Evolutionary conservation across 108 stramenopile species (phyloP), one percentile per base, ranked within the genome.

Genomic region (Mediolabrus comicus): DNA sequence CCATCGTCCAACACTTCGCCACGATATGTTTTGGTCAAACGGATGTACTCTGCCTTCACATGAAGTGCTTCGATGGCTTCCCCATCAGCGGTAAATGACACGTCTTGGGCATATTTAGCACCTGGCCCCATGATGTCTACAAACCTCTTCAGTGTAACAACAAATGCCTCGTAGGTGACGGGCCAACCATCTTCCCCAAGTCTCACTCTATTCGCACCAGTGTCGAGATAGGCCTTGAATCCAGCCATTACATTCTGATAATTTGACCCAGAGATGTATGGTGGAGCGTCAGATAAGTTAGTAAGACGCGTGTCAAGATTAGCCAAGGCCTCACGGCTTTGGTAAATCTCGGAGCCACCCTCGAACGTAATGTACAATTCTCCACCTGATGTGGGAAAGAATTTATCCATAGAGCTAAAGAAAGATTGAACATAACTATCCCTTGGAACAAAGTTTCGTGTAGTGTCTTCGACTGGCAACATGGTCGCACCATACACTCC

Each of bases 351-450:
- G 14, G 62, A 11, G 14, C 82, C 62, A 30, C 54, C 81, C 54
- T 82, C 72, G 53, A 86, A 86, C 11, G 72, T 71, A 38, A 87
- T 59, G 14, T 59, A 71, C 7, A 87, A 52, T 36, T 69, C 64
- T 28, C 65, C 71, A 19, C 86, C 86, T 14, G 63, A 59, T 4
- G 75, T 63, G 31, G 84, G 84, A 49, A 80, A 87, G 55, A 67
- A 83, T 5, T 71, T 52, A 56, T 87, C 86, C 5, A 74, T 71
- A 27, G 75, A 75, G 8, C 61, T 80, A 30, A 78, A 53, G 35
- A 84, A 92, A 31, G 79, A 80, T n/a, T 81, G 71, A 5, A 94
- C 27, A 70, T 94, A 94, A 16, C 77, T 80, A 58, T 75, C 90
- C 14, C 67, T 66, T 11, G 92, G 92, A 39, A 94, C 89, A 57